These are phyloP conservation scores for Alternaria sp. DNA, from an alignment of 2,329 filamentous ascomycete species.

Conservation along the genomic window DNA sequence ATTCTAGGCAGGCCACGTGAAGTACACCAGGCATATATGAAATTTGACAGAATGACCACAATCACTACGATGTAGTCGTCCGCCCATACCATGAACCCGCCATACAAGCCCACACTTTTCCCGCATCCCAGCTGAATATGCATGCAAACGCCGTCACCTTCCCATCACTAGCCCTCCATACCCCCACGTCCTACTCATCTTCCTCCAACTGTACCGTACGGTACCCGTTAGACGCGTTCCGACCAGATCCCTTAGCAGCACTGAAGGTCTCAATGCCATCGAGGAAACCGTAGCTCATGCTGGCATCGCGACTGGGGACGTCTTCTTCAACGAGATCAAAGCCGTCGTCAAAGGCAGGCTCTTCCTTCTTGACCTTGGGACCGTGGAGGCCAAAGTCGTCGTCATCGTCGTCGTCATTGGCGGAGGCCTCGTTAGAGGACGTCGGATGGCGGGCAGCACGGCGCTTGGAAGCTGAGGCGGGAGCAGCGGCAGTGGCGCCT, in stretches of 20 bases:
- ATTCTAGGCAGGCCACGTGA: background rate
- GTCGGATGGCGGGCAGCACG: background rate
- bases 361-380: background rate
- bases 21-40: background rate
- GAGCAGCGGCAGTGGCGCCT: background rate
- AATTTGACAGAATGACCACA: background rate
- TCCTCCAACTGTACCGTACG: background rate
- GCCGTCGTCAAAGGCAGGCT: background rate
- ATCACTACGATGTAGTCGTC: background rate
- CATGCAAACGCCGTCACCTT: background rate
- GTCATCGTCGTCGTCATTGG: conserved; percentile 9
- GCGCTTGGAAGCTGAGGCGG: conserved; percentile 12
- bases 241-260: background rate
- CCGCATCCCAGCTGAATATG: background rate
- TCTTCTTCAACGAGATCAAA: background rate
- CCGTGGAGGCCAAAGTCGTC: conserved; percentile 15
- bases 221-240: background rate
- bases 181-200: background rate
- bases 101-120: background rate
- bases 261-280: background rate
- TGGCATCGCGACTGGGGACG: background rate
- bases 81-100: background rate
- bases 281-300: background rate
- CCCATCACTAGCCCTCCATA: background rate
- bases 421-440: background rate